Evolutionary conservation across 2,329 filamentous ascomycete genomes (phyloP).

Genomic region (Xylaria hypoxylon): DNA sequence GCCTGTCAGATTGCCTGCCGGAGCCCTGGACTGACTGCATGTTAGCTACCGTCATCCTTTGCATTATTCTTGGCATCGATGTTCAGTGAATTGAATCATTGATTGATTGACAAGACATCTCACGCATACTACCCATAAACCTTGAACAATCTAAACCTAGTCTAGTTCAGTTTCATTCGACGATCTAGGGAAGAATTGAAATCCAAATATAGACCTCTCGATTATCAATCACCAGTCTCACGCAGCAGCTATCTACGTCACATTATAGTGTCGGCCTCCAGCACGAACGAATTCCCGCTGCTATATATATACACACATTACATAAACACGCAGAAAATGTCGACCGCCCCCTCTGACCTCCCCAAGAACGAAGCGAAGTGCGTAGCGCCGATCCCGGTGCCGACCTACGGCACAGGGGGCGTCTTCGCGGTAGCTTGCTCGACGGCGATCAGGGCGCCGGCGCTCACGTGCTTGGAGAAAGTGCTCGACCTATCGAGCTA

Average conservation of each 20-base stretch:
- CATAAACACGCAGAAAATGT: constrained; percentile 20
- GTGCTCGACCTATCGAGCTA: constrained; percentile 33
- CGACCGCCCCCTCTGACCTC: constrained; percentile 30
- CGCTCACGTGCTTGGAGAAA: constrained; percentile 27
- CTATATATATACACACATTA: no score
- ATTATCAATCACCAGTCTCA: no score
- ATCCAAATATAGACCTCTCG: no score
- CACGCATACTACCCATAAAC: no score
- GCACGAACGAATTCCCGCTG: no score
- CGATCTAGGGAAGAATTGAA: no score
- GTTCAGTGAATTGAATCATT: not conserved
- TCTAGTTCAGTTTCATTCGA: no score
- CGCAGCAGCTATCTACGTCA: no score
- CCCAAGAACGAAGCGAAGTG: constrained; percentile 17
- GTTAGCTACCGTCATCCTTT: not conserved
- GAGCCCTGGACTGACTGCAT: no score
- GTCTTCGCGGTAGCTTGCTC: constrained; percentile 34
- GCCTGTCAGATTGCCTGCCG: no score
- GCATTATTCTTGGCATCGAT: not conserved
- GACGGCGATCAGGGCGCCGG: constrained; percentile 26
- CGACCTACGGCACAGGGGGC: constrained; percentile 32
- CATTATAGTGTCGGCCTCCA: no score
- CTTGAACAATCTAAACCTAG: no score
- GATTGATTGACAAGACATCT: not conserved
- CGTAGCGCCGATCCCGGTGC: constrained; percentile 35